These are phyloP conservation scores for Psilocybe cyanescens DNA, from an alignment of 768 basidiomycete species.

Conservation along the genomic window DNA sequence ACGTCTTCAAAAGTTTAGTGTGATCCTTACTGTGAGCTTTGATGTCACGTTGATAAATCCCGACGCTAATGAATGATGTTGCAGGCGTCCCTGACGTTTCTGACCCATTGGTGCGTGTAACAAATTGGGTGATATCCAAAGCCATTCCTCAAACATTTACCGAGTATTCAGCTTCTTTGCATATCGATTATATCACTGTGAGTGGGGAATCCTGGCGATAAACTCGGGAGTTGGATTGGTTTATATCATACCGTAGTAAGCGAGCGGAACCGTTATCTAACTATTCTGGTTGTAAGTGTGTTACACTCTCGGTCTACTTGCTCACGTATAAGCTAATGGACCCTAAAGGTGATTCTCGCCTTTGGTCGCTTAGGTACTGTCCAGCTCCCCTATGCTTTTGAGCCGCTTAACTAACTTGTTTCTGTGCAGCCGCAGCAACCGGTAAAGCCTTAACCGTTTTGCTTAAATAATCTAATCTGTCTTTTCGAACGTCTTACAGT, in stretches of 20 bases:
- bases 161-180: conserved; percentile 32
- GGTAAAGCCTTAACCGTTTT: background rate
- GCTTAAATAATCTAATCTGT: background rate
- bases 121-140: background rate
- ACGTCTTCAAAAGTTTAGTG: conserved; percentile 20
- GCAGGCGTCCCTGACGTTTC: conserved; percentile 30
- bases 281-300: conserved; percentile 1
- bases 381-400: background rate
- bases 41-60: background rate
- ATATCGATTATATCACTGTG: conserved; percentile 38
- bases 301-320: background rate
- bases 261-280: background rate
- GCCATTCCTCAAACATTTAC: background rate
- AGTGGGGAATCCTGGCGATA: conserved; percentile 11
- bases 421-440: background rate
- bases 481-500: background rate
- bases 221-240: background rate
- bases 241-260: conserved; percentile 5
- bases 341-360: background rate
- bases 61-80: background rate
- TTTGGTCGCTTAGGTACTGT: background rate
- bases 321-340: background rate
- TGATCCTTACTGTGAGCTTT: conserved; percentile 22
- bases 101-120: conserved; percentile 24
- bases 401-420: background rate